These are phyloP conservation scores for Laetiporus sulphureus DNA, from an alignment of 1,284 basidiomycete genomes.

Conservation along the genomic window DNA sequence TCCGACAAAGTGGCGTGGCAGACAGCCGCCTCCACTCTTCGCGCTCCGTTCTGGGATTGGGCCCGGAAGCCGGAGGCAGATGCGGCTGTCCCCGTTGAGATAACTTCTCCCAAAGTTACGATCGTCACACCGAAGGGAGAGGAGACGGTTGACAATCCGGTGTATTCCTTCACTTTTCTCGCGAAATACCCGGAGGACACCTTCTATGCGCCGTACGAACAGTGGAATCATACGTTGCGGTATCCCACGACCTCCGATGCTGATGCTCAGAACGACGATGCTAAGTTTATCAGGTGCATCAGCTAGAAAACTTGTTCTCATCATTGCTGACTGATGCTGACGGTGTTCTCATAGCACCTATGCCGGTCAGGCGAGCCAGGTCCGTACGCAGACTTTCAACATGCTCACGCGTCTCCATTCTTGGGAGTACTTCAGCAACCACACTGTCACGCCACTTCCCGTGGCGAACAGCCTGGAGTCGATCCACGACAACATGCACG, in stretches of 20 bases:
- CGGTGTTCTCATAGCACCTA: not conserved
- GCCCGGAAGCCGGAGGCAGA: slow-evolving; percentile 33
- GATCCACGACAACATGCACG: slow-evolving; percentile 42
- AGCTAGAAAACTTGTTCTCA: not conserved
- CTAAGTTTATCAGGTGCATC: slow-evolving; percentile 24
- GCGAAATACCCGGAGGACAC: slow-evolving; percentile 27
- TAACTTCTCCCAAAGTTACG: slow-evolving; percentile 28
- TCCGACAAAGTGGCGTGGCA: slow-evolving; percentile 29
- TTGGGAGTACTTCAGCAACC: slow-evolving; percentile 42
- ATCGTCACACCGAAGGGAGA: slow-evolving; percentile 34
- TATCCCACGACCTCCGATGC: slow-evolving; percentile 26
- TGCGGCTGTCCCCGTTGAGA: slow-evolving; percentile 31
- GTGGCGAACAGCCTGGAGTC: slow-evolving; percentile 40
- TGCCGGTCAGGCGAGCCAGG: slow-evolving; percentile 5
- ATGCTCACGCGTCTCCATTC: slow-evolving; percentile 32
- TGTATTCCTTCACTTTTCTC: slow-evolving; percentile 38
- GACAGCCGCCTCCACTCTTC: slow-evolving; percentile 32
- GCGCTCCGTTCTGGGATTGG: slow-evolving; percentile 50
- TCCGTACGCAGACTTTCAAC: slow-evolving; percentile 27
- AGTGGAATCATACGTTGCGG: slow-evolving; percentile 36
- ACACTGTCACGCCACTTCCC: slow-evolving; percentile 29
- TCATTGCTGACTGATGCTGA: not conserved
- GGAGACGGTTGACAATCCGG: slow-evolving; percentile 33
- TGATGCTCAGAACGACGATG: slow-evolving; percentile 28
- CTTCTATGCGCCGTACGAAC: slow-evolving; percentile 30